Evolutionary conservation across 2,329 filamentous ascomycete species (phyloP), one percentile per base, ranked within the genome.

Genomic region (Claviceps cyperi): DNA sequence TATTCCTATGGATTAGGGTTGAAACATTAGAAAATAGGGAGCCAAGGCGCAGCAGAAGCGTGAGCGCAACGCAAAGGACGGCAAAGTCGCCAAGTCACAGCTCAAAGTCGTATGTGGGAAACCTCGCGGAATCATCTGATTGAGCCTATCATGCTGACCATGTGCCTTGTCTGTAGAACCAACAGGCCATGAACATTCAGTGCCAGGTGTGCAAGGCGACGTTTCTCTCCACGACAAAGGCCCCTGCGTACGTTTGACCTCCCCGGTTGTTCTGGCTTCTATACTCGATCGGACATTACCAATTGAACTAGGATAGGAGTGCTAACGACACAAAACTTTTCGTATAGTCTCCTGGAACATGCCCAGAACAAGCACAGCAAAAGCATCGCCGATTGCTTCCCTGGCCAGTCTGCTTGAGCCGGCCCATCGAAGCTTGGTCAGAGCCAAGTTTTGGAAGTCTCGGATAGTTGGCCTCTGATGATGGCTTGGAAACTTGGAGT

Each of bases 281-380:
- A 17, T n/a, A 24, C 5, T 2, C 45, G 45, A 38, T 22, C n/a
- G 35, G 13, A n/a, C 21, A 38, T 1, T 8, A 38, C 7, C 14
- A 4, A 6, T 2, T 15, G 9, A 9, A n/a, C 15, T 37, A 8
- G 32, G 15, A 11, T 11, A 38, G 14, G 24, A 37, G 36, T 41
- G 36, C 52, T 49, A 15, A 37, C 38, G 24, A 17, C 19, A 32
- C 9, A 1, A 28, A 8, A 14, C 1, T 4, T 2, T 13, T 13
- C 15, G 2, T 32, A 2, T 38, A 82, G 78, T 54, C 77, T 89
- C 54, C 77, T 75, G 53, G 79, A 84, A 61, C 85, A 90, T 66
- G 83, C 84, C 54, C 63, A 68, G 55, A 87, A 87, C 69, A 88
- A 87, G 74, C 85, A 90, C 71, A 81, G 69, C 71, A 86, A 87